Evolutionary conservation across 306 rosid species (phyloP), one percentile per base, ranked within the genome.

Genomic region (Mimosa pudica): DNA sequence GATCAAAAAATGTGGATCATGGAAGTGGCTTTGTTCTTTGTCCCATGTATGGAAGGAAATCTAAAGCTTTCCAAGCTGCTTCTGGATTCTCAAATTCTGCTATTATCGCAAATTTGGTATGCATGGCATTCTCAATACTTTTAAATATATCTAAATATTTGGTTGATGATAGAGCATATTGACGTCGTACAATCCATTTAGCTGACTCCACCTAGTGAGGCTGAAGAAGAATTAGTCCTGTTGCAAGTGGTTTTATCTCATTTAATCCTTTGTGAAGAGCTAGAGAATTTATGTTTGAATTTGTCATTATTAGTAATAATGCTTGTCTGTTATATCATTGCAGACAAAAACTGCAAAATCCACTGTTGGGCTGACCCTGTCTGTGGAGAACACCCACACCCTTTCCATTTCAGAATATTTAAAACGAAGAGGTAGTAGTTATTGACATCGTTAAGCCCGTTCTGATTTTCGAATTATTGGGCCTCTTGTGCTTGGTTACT

Each of bases 341-440:
- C 93, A 95, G 99, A 91, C 98, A 12, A 95, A 95, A 91, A 88
- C 98, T 79, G 97, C 99, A 48, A 95, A 93, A 84, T 91, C 98
- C 81, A 84, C 86, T 74, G 91, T 95, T 65, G 99, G 99, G 81
- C 36, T 91, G 85, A 82, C 92, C 65, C 84, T 95, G 86, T 83
- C 88, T n/a, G 89, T 93, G 84, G 99, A 95, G 75, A 91, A 81
- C 74, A 87, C 99, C 68, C 98, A 95, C 81, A 83, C 91, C 76
- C 86, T 91, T 75, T 82, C 89, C 46, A 82, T 85, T 57, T 80
- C 94, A 42, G 99, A 95, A 78, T 93, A 88, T 81, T 85, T 91
- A 79, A 93, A 93, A 82, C 90, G 77, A 80, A 91, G 99, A 74
- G 99, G 99, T 95, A 90, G 16, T 57, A 76, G 71, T 79, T 65